Evolutionary conservation across 805 yeast species (phyloP), one percentile per base, ranked within the genome.

Genomic region (Yamadazyma laniorum): DNA sequence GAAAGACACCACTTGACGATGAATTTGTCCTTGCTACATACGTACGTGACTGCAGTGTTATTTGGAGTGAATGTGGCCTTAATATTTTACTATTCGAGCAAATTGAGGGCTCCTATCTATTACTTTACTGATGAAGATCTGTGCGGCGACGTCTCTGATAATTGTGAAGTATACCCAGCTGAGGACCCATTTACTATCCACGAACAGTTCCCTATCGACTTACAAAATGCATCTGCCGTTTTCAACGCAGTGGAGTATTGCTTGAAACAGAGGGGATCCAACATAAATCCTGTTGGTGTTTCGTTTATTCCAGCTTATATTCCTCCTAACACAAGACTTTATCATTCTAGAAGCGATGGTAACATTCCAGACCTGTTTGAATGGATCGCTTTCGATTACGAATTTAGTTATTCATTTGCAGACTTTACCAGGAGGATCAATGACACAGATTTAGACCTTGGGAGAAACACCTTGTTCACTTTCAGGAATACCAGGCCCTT

Each of bases 321-420:
- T 17, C 83, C 85, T 0, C 65, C 73, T 30, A 82, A 82, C 3
- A 78, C 85, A 0, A 48, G 75, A 25, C 49, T 80, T 35, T 80
- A 76, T 40, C 85, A 80, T 53, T 64, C 80, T 0, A 77, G 76
- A 3, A 38, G 44, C 3, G 43, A 51, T n/a, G 65, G 67, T 0
- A 40, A 50, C 3, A 47, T 77, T 7, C 83, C 84, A 1, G 51
- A 52, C 0, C 50, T 63, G 17, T 68, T 68, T 22, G 85, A 80
- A 52, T 80, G 86, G 85, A 58, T 77, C 8, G 86, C 85, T 1
- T 62, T 79, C 72, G 82, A 79, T 51, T 72, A 65, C 45, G 85
- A 80, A 48, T 79, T 79, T 55, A 74, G 82, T 45, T 76, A 72
- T 44, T 57, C 53, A 41, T 79, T 78, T 60, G 70, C 72, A n/a